Conservation (phyloP, 2,329 filamentous ascomycete genomes). For the Fusarium equiseti region DNA sequence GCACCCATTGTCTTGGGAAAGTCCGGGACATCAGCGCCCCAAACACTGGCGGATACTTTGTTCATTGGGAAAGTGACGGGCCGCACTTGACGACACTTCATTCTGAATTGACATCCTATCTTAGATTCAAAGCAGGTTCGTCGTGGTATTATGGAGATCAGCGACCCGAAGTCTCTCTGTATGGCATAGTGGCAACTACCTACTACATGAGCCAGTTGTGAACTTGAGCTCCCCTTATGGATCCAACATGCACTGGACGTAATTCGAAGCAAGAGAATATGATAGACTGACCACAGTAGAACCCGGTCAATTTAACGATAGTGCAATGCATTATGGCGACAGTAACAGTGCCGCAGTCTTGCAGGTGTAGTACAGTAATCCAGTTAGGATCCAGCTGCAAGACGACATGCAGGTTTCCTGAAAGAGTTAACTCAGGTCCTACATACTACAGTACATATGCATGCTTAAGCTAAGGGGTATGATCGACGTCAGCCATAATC, state of each 20-base stretch:
- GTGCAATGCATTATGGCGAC: not conserved
- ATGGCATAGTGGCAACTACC: not conserved
- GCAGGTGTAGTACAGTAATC: not conserved
- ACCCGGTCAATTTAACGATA: not conserved
- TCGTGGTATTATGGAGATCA: not conserved
- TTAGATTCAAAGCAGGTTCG: not conserved
- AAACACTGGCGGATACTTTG: no score
- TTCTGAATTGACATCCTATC: not conserved
- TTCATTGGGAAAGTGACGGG: no score
- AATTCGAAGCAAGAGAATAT: not conserved
- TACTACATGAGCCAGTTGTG: not conserved
- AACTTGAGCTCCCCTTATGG: not conserved
- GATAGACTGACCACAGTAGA: not conserved
- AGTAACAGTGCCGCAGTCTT: not conserved
- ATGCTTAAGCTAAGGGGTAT: not conserved
- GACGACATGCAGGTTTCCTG: not conserved
- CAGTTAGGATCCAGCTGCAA: not conserved
- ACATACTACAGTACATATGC: not conserved
- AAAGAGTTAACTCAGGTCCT: slow-evolving; percentile 38
- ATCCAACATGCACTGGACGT: not conserved
- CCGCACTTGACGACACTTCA: not conserved
- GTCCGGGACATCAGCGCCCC: no score
- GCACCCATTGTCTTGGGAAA: not conserved
- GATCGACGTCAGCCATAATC: not conserved
- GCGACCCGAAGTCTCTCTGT: not conserved